Evolutionary conservation across 2,329 filamentous ascomycete species (phyloP).

Genomic region (Tolypocladium nubicola): DNA sequence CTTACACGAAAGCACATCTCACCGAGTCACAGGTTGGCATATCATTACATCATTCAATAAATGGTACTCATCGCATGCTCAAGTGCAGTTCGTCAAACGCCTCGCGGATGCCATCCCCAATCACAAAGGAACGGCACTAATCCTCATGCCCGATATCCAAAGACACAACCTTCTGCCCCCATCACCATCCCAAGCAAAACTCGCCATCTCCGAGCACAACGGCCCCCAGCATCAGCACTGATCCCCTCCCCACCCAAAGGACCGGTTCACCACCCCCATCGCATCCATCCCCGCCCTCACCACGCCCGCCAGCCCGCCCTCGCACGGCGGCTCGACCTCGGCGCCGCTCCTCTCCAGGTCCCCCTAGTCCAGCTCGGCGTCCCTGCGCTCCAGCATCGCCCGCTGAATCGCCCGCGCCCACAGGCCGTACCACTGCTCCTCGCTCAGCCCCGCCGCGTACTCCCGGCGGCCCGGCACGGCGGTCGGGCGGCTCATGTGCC

Average conservation of each 20-base stretch:
- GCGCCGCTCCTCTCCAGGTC: constrained; percentile 37
- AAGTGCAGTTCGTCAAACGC: background rate
- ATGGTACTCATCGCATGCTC: background rate
- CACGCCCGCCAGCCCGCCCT: constrained; percentile 30
- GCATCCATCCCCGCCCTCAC: constrained; percentile 38
- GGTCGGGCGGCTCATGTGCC: constrained; percentile 29
- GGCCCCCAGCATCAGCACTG: constrained; percentile 5
- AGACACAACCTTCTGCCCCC: background rate
- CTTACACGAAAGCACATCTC: background rate
- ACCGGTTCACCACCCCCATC: constrained; percentile 41
- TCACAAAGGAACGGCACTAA: background rate
- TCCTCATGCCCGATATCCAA: background rate
- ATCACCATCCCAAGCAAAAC: background rate
- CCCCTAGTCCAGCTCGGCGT: constrained; percentile 43
- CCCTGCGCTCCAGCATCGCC: constrained; percentile 46
- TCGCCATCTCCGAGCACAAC: background rate
- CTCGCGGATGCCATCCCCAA: background rate
- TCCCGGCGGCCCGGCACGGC: constrained; percentile 19
- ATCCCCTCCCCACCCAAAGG: constrained; percentile 39
- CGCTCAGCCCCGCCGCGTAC: constrained; percentile 40
- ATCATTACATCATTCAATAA: background rate
- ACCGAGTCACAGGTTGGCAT: background rate
- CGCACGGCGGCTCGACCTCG: constrained; percentile 18
- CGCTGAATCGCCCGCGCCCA: constrained; percentile 51
- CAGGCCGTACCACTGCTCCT: constrained; percentile 50